Base-by-base conservation (phyloP, 169 alveolate species). In the Plasmodium relictum region DNA sequence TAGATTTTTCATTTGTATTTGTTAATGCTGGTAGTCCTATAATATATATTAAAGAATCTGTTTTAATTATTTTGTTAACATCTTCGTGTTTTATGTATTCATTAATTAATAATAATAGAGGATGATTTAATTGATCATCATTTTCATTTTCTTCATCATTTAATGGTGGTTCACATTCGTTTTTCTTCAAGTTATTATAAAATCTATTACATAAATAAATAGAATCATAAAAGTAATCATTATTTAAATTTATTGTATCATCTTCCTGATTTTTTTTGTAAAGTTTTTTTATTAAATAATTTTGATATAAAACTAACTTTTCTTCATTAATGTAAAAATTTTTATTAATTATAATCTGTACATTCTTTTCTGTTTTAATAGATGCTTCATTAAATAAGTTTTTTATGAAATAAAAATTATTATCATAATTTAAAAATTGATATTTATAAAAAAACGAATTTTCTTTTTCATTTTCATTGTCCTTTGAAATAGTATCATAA, bases 281-380 rank as follows among this genome's bases (percentile, higher is more conserved):
- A 31, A 66, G 0, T 3, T 39, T 71, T 6, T 68, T 68, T 52
- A 80, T 18, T 54, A 80, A 68, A 48, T 41, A 54, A 18, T 37
- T 39, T 68, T 72, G 44, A 24, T 66, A 80, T 68, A 59, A 80
- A 52, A 18, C 18, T 66, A 80, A 80, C 14, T 66, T 68, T 41
- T 80, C 73, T 22, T 80, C 90, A 71, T 80, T 61, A 10, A 68
- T 45, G 71, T 80, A 80, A 80, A 80, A 80, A 50, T 80, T 56
- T 59, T 80, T 80, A 45, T 59, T 65, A 26, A 80, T 80, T 69
- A 80, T 73, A 31, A 80, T 7, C 48, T 80, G 90, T 2, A 68
- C 45, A 20, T 68, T 66, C 20, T 18, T 18, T 14, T 80, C 65
- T 80, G 7, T 50, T 22, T 65, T 20, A 6, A 22, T 37, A 10